Percentiles rank a stretch among this genome's conserved stretches.
Conservation (phyloP, 2,329 filamentous ascomycete genomes). For the Didymella keratinophila region DNA sequence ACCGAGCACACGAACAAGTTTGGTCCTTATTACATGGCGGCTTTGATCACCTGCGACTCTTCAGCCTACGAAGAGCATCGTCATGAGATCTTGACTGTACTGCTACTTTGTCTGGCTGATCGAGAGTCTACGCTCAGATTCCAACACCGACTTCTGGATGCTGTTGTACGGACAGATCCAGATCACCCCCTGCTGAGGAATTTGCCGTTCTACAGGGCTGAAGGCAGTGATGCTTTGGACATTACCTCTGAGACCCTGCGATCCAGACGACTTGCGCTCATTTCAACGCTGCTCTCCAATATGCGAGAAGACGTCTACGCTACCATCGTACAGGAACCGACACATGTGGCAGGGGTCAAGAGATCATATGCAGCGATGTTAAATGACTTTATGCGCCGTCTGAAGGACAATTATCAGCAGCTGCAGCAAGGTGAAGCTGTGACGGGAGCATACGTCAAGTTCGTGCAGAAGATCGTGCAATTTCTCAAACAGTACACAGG, state of each 20-base stretch:
- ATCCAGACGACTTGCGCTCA: slow-evolving; percentile 61
- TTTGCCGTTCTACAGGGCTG: slow-evolving; percentile 62
- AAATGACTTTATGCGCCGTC: slow-evolving; percentile 64
- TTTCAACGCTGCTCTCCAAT: slow-evolving; percentile 65
- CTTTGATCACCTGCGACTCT: slow-evolving; percentile 50
- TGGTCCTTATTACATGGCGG: slow-evolving; percentile 55
- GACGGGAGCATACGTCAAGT: slow-evolving; percentile 65
- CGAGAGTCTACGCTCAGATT: slow-evolving; percentile 68
- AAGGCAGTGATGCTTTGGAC: slow-evolving; percentile 50
- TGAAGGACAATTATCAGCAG: slow-evolving; percentile 68
- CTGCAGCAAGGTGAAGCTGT: slow-evolving; percentile 51
- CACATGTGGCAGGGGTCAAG: slow-evolving; percentile 47
- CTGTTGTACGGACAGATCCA: slow-evolving; percentile 59
- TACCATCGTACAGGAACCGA: slow-evolving; percentile 40
- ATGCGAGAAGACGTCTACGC: slow-evolving; percentile 62
- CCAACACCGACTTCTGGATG: slow-evolving; percentile 65
- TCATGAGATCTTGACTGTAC: slow-evolving; percentile 59
- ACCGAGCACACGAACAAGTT: slow-evolving; percentile 57
- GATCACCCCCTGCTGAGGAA: slow-evolving; percentile 62
- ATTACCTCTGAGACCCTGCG: slow-evolving; percentile 63
- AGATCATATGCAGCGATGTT: slow-evolving; percentile 61
- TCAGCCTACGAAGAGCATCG: slow-evolving; percentile 56
- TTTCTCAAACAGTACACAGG: slow-evolving; percentile 68
- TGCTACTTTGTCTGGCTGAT: slow-evolving; percentile 65
- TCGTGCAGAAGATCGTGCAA: slow-evolving; percentile 67